Evolutionary conservation across 495 filamentous ascomycete genomes (phyloP).

Genomic region (Choiromyces venosus): DNA sequence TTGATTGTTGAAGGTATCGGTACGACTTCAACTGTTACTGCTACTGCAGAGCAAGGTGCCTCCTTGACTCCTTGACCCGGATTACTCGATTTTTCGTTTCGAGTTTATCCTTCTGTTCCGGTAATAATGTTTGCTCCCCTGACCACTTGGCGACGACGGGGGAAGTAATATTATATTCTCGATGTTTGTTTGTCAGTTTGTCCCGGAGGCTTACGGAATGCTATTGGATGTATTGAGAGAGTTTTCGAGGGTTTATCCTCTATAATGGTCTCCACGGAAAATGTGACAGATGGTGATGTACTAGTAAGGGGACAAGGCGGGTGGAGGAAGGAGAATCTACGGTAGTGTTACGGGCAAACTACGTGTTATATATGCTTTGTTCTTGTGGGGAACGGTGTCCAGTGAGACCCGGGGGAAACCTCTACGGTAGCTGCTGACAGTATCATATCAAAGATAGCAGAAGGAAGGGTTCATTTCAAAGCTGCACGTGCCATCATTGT

Average conservation of each 20-base stretch:
- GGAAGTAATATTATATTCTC: neutral
- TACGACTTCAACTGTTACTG: neutral
- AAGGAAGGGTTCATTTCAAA: neutral
- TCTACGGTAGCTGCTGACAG: neutral
- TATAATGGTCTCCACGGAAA: neutral
- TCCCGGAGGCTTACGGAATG: neutral
- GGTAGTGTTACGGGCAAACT: neutral
- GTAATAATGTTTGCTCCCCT: neutral
- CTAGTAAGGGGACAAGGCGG: neutral
- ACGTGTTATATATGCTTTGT: neutral
- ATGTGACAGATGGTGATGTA: neutral
- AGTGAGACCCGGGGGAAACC: neutral
- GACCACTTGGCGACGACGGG: neutral
- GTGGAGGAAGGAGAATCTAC: neutral
- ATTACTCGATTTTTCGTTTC: neutral
- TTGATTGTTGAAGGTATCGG: neutral
- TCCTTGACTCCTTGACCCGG: neutral
- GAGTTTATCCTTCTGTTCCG: neutral
- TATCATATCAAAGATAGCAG: neutral
- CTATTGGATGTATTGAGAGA: neutral
- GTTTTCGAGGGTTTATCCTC: neutral
- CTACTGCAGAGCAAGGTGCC: neutral
- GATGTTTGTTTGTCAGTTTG: neutral
- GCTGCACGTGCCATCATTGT: conserved; percentile 1
- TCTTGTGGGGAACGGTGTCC: neutral